Evolutionary conservation across 768 basidiomycete genomes (phyloP).

Genomic region (Boletus reticulatus): DNA sequence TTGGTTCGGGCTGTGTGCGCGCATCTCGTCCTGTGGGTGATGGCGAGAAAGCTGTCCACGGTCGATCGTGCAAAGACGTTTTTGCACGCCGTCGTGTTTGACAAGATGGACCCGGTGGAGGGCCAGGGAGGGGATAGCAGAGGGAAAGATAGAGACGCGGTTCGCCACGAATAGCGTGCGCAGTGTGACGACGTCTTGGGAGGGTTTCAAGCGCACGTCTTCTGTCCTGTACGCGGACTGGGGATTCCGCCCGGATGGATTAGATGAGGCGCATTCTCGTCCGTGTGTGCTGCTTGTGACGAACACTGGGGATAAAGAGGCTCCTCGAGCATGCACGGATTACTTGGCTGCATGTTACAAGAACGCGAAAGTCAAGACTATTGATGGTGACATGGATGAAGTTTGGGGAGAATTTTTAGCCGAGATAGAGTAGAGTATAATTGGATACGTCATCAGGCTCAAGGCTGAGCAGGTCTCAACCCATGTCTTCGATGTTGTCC

Average conservation of each 20-base stretch:
- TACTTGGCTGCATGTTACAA: conserved; percentile 50
- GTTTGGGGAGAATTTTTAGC: conserved; percentile 40
- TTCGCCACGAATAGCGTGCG: conserved; percentile 42
- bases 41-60: conserved; percentile 37
- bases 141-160: conserved; percentile 42
- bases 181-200: conserved; percentile 51
- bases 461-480: neutral
- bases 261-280: conserved; percentile 45
- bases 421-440: conserved; percentile 12
- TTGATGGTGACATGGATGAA: conserved; percentile 47
- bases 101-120: conserved; percentile 45
- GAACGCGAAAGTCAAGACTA: conserved; percentile 38
- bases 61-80: conserved; percentile 41
- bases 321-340: conserved; percentile 42
- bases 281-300: conserved; percentile 47
- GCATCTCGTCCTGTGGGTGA: conserved; percentile 29
- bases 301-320: conserved; percentile 39
- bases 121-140: conserved; percentile 36
- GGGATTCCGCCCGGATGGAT: conserved; percentile 42
- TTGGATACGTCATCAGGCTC: no score
- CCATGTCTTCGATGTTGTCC: conserved; percentile 28
- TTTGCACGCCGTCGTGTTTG: conserved; percentile 37
- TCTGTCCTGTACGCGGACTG: conserved; percentile 49
- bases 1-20: conserved; percentile 38
- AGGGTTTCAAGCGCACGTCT: conserved; percentile 46